Conservation (phyloP, 257 asterid genomes). For the Eucommia ulmoides region DNA sequence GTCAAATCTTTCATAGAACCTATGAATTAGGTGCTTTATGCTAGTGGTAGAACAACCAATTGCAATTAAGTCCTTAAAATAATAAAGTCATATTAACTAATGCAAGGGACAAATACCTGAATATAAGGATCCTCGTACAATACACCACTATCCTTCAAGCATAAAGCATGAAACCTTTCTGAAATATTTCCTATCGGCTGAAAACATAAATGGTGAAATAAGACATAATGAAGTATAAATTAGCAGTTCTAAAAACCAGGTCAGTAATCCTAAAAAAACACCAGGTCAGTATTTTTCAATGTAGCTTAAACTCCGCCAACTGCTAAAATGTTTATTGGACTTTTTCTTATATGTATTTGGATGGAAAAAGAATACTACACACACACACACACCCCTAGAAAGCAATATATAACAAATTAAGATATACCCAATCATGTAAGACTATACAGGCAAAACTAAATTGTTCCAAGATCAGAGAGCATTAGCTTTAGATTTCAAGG, state of each 20-base stretch:
- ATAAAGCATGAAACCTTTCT: constrained; percentile 72
- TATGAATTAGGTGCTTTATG: not conserved
- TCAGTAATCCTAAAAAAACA: not conserved
- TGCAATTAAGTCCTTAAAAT: not conserved
- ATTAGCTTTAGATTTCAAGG: too few relatives aligned
- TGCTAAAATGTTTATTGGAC: too few relatives aligned
- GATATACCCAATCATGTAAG: too few relatives aligned
- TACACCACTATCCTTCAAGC: constrained; percentile 91
- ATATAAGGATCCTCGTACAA: constrained; percentile 83
- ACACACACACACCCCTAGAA: too few relatives aligned
- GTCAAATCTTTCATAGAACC: not conserved
- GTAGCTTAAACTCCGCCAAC: too few relatives aligned
- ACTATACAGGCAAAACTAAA: too few relatives aligned
- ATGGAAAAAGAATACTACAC: too few relatives aligned
- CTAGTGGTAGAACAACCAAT: constrained; percentile 10
- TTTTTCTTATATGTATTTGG: too few relatives aligned
- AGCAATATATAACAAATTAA: too few relatives aligned
- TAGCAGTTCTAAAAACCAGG: not conserved
- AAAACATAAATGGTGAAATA: constrained; percentile 17
- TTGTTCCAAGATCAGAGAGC: too few relatives aligned
- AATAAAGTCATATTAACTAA: not conserved
- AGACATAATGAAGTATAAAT: constrained; percentile 12
- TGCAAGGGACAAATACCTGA: constrained; percentile 42
- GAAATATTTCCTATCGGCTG: constrained; percentile 82
- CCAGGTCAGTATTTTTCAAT: not conserved